Evolutionary conservation across 768 basidiomycete genomes (phyloP).

Genomic region (Lentinula aciculospora): DNA sequence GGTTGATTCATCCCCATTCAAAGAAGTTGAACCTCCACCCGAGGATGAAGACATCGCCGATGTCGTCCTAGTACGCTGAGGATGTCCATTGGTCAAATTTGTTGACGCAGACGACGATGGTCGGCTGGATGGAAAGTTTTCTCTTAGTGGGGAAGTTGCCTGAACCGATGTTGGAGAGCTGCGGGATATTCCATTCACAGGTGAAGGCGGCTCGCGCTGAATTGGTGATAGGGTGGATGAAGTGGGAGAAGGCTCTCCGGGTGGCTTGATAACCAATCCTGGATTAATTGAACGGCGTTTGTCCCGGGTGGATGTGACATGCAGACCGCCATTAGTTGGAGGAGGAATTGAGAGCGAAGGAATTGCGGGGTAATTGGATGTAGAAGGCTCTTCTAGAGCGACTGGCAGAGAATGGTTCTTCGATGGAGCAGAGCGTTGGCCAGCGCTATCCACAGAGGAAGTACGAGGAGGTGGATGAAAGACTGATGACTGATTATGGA

Average conservation of each 20-base stretch:
- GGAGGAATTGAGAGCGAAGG: slow-evolving; percentile 16
- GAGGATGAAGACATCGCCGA: slow-evolving; percentile 31
- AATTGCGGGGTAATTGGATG: not conserved
- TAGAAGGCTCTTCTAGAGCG: slow-evolving; percentile 14
- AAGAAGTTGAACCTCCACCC: slow-evolving; percentile 18
- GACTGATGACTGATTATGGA: slow-evolving; percentile 14
- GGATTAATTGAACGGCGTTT: slow-evolving; percentile 49
- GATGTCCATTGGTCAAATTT: not conserved
- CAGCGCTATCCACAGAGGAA: slow-evolving; percentile 9
- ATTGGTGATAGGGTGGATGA: slow-evolving; percentile 25
- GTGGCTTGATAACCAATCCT: slow-evolving; percentile 29
- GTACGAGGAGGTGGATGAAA: slow-evolving; percentile 16
- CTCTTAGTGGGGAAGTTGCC: slow-evolving; percentile 25
- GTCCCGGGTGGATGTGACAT: slow-evolving; percentile 31
- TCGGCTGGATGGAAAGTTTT: slow-evolving; percentile 19
- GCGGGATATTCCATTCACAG: slow-evolving; percentile 16
- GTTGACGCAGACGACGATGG: not conserved
- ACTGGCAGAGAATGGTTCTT: slow-evolving; percentile 40
- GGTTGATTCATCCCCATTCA: slow-evolving; percentile 34
- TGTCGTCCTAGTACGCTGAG: slow-evolving; percentile 5
- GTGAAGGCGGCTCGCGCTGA: slow-evolving; percentile 21
- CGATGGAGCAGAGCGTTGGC: slow-evolving; percentile 13
- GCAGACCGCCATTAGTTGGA: slow-evolving; percentile 24
- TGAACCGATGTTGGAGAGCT: slow-evolving; percentile 14
- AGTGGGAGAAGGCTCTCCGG: slow-evolving; percentile 15